These are phyloP conservation scores for Pyricularia pennisetigena DNA, from an alignment of 2,329 filamentous ascomycete species.

Conservation along the genomic window DNA sequence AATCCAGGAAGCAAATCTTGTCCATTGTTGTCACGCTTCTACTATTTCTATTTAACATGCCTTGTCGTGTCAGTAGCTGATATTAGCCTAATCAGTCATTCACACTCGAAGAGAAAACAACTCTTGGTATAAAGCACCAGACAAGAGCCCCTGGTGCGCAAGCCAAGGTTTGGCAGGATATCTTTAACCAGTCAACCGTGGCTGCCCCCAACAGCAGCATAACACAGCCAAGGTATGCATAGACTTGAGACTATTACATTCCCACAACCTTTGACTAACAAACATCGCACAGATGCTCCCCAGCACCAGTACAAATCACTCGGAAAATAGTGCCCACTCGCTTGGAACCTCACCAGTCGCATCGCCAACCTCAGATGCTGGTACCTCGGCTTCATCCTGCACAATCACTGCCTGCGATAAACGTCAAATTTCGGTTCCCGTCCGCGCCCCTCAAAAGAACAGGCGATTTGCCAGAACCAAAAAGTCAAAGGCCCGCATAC, in stretches of 20 bases:
- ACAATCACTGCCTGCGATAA: too few relatives aligned
- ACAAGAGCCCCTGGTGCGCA: slow-evolving; percentile 44
- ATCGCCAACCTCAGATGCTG: background rate
- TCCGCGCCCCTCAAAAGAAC: background rate
- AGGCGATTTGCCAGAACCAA: background rate
- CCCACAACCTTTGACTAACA: too few relatives aligned
- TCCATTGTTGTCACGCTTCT: background rate
- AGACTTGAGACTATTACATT: too few relatives aligned
- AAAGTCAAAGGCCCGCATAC: slow-evolving; percentile 24
- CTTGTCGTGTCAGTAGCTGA: too few relatives aligned
- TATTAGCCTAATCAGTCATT: background rate
- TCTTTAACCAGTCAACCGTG: background rate
- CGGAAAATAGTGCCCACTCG: background rate
- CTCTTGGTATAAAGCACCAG: slow-evolving; percentile 59
- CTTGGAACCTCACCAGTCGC: background rate
- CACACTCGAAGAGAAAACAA: slow-evolving; percentile 31
- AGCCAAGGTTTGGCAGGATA: slow-evolving; percentile 41
- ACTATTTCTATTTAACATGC: too few relatives aligned
- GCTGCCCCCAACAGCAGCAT: too few relatives aligned
- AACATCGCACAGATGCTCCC: background rate
- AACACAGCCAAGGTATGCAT: too few relatives aligned
- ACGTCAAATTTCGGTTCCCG: too few relatives aligned
- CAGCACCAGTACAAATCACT: too few relatives aligned
- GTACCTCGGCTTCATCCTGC: background rate
- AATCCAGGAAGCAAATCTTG: too few relatives aligned